These are phyloP conservation scores for Leptographium lundbergii DNA, from an alignment of 2,329 filamentous ascomycete genomes.

Conservation along the genomic window DNA sequence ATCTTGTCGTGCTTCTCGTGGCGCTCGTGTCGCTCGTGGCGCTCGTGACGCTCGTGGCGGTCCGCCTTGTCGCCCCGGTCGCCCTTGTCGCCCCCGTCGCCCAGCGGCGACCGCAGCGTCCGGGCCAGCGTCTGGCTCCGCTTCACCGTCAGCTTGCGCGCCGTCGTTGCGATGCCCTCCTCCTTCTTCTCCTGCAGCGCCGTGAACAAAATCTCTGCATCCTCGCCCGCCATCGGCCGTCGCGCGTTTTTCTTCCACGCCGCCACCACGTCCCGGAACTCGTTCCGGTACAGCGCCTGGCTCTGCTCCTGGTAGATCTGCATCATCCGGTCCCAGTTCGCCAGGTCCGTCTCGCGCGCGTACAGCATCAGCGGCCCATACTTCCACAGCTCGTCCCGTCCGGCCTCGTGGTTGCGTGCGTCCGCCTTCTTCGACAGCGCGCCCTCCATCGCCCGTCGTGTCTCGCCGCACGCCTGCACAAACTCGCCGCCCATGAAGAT, in stretches of 20 bases:
- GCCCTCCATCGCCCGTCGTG: slow-evolving; percentile 50
- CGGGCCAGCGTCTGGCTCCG: slow-evolving; percentile 78
- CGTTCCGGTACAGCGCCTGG: slow-evolving; percentile 64
- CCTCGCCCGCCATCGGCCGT: slow-evolving; percentile 60
- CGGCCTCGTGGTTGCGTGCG: slow-evolving; percentile 54
- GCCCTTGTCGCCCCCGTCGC: slow-evolving; percentile 31
- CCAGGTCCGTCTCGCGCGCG: slow-evolving; percentile 67
- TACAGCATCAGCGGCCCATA: slow-evolving; percentile 84
- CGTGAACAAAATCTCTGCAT: slow-evolving; percentile 78
- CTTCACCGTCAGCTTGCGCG: slow-evolving; percentile 86
- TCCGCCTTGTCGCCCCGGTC: too few relatives aligned
- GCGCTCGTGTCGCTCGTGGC: slow-evolving; percentile 19
- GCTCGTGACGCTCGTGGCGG: too few relatives aligned
- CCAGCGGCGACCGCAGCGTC: slow-evolving; percentile 53
- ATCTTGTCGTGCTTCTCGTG: slow-evolving; percentile 15
- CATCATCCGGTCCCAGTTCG: slow-evolving; percentile 71
- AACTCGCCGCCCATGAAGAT: slow-evolving; percentile 77
- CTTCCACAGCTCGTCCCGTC: slow-evolving; percentile 67
- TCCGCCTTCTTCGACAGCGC: slow-evolving; percentile 57
- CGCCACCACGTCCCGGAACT: slow-evolving; percentile 65
- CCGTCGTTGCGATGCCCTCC: slow-evolving; percentile 56
- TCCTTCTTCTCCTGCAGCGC: slow-evolving; percentile 76
- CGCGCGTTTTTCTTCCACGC: slow-evolving; percentile 71
- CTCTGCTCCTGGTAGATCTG: slow-evolving; percentile 69
- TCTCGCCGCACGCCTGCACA: slow-evolving; percentile 58